phyloP scores from a whole-genome alignment of 805 yeast species.

The Zygosaccharomyces gambellarensis region DNA sequence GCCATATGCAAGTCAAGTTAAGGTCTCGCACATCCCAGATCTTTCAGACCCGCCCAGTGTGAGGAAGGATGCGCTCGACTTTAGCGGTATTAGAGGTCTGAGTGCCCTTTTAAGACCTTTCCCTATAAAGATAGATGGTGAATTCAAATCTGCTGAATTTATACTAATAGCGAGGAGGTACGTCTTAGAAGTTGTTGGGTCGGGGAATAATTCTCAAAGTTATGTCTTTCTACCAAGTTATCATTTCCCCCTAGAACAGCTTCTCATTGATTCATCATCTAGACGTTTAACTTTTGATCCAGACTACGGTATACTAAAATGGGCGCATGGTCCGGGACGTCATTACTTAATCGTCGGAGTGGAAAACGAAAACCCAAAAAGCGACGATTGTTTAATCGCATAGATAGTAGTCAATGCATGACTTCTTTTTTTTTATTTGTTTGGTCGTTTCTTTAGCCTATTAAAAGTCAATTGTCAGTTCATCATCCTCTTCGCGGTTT shows the following conservation, averaged over 20 bases:
- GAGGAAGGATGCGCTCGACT: slow-evolving; percentile 12
- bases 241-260: slow-evolving; percentile 55
- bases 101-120: slow-evolving; percentile 76
- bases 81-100: slow-evolving; percentile 64
- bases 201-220: slow-evolving; percentile 33
- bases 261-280: slow-evolving; percentile 46
- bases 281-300: slow-evolving; percentile 55
- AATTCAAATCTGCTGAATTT: slow-evolving; percentile 50
- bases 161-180: slow-evolving; percentile 48
- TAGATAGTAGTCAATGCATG: background rate
- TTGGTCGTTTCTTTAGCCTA: background rate
- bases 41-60: slow-evolving; percentile 12
- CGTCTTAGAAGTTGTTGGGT: slow-evolving; percentile 40
- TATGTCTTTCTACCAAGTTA: slow-evolving; percentile 63
- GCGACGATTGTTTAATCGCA: slow-evolving; percentile 12
- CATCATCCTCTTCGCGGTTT: slow-evolving; percentile 29
- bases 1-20: slow-evolving; percentile 5
- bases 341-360: slow-evolving; percentile 33
- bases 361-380: slow-evolving; percentile 3
- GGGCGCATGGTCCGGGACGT: slow-evolving; percentile 57
- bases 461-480: background rate
- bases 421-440: background rate
- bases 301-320: slow-evolving; percentile 52
- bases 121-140: slow-evolving; percentile 61
- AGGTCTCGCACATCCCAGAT: slow-evolving; percentile 5